phyloP scores from a whole-genome alignment of 2,329 filamentous ascomycete genomes.

The Teratosphaeria pseudoeucalypti region DNA sequence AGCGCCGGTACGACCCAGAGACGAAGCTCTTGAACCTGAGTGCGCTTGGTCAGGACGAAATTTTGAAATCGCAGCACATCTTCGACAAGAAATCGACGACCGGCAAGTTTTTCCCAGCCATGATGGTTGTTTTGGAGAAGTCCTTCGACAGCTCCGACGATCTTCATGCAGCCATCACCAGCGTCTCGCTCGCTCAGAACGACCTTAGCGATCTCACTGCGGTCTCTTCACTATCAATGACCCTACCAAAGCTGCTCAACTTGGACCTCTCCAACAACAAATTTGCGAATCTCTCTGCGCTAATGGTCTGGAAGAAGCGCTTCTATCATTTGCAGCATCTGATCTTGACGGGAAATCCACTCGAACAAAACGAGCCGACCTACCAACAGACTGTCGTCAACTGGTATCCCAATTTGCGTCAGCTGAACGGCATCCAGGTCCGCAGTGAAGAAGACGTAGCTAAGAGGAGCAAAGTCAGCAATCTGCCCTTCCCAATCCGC shows the following conservation, averaged over 20 bases:
- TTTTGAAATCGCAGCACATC: conserved; percentile 63
- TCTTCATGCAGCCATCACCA: conserved; percentile 68
- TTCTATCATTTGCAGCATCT: conserved; percentile 73
- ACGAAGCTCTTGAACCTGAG: conserved; percentile 75
- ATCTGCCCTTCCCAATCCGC: conserved; percentile 50
- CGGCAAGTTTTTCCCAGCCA: conserved; percentile 80
- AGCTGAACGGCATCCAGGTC: conserved; percentile 65
- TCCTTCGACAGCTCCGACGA: conserved; percentile 62
- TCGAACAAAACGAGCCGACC: conserved; percentile 39
- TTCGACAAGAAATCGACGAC: conserved; percentile 61
- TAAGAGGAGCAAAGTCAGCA: conserved; percentile 42
- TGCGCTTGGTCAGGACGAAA: conserved; percentile 60
- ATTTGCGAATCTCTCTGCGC: conserved; percentile 54
- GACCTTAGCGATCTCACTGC: conserved; percentile 60
- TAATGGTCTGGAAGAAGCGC: conserved; percentile 68
- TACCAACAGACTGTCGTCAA: conserved; percentile 60
- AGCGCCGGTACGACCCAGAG: conserved; percentile 59
- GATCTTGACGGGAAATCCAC: conserved; percentile 65
- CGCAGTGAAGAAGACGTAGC: conserved; percentile 62
- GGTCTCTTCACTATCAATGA: conserved; percentile 64
- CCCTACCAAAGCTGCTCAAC: conserved; percentile 76
- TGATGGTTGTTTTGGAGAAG: conserved; percentile 77
- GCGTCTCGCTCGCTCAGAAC: conserved; percentile 74
- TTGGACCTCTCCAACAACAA: conserved; percentile 81
- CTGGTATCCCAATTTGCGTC: conserved; percentile 74